Evolutionary conservation across 75 land plant species (phyloP).

Genomic region (Chamaecyparis obtusa): DNA sequence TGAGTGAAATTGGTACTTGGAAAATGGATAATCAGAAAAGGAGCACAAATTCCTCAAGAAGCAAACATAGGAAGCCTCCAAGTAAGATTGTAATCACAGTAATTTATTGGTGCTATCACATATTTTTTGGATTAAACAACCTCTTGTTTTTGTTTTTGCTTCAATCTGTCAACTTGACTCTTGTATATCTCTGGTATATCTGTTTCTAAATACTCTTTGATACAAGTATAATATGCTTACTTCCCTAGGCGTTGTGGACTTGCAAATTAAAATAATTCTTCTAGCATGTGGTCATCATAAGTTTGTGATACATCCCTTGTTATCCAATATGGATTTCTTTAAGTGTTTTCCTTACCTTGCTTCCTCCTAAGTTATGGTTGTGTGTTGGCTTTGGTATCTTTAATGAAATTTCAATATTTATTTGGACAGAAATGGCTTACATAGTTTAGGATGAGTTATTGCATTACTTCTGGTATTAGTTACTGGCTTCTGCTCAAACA

Average conservation of each 20-base stretch:
- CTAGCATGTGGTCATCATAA: not conserved
- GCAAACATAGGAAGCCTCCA: slow-evolving; percentile 7
- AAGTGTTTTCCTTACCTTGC: not conserved
- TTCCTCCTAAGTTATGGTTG: not conserved
- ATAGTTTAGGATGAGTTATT: not conserved
- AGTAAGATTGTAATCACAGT: not conserved
- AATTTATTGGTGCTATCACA: not conserved
- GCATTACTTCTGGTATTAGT: not conserved
- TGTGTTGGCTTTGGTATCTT: not conserved
- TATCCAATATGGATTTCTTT: not conserved
- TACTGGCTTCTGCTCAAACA: not conserved
- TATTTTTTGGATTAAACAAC: not conserved
- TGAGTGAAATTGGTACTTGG: not conserved
- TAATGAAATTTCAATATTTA: not conserved
- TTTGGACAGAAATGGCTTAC: not conserved
- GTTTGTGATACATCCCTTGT: not conserved
- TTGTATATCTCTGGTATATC: not conserved
- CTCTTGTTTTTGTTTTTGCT: not conserved
- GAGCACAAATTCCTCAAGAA: not conserved
- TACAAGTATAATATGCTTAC: not conserved
- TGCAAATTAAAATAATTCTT: not conserved
- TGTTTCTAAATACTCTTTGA: not conserved
- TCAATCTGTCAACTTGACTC: not conserved
- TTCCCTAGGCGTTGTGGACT: not conserved
- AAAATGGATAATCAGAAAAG: slow-evolving; percentile 2